phyloP scores from a whole-genome alignment of 352 stramenopile species.

The Phytophthora citricola region DNA sequence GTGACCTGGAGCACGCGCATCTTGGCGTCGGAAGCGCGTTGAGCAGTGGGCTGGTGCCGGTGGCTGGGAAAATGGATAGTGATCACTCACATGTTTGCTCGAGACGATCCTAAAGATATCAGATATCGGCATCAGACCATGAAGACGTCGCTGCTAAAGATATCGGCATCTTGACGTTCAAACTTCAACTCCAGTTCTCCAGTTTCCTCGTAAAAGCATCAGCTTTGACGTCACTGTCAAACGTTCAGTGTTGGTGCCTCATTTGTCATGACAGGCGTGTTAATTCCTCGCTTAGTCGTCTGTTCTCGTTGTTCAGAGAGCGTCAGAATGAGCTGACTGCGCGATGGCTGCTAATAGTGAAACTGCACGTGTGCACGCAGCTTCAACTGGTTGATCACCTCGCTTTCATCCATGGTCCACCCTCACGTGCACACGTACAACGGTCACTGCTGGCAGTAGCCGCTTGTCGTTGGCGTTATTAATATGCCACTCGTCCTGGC shows the following conservation, averaged over 20 bases:
- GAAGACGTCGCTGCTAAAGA: slow-evolving; percentile 34
- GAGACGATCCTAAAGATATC: slow-evolving; percentile 33
- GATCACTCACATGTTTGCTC: not conserved
- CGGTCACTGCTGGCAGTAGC: slow-evolving; percentile 20
- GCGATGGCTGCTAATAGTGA: slow-evolving; percentile 3
- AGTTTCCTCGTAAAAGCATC: slow-evolving; percentile 6
- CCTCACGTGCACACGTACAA: slow-evolving; percentile 19
- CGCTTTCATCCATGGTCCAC: slow-evolving; percentile 9
- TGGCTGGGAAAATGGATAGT: slow-evolving; percentile 19
- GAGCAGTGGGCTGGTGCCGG: slow-evolving; percentile 5
- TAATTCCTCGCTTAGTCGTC: slow-evolving; percentile 11
- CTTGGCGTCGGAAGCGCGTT: slow-evolving; percentile 5
- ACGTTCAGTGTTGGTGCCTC: not conserved
- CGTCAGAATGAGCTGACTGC: slow-evolving; percentile 1
- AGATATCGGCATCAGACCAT: slow-evolving; percentile 27
- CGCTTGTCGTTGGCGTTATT: slow-evolving; percentile 25
- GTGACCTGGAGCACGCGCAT: slow-evolving; percentile 35
- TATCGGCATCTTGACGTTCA: slow-evolving; percentile 1
- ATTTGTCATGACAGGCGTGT: slow-evolving; percentile 15
- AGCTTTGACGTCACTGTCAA: not conserved
- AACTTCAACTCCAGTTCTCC: slow-evolving; percentile 4
- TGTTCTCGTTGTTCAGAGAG: slow-evolving; percentile 22
- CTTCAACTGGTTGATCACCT: slow-evolving; percentile 13
- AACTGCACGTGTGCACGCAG: slow-evolving; percentile 16
- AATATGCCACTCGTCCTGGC: slow-evolving; percentile 14